Conservation (phyloP, 176 grass and related monocot species). For the Saccharum officinarum region DNA sequence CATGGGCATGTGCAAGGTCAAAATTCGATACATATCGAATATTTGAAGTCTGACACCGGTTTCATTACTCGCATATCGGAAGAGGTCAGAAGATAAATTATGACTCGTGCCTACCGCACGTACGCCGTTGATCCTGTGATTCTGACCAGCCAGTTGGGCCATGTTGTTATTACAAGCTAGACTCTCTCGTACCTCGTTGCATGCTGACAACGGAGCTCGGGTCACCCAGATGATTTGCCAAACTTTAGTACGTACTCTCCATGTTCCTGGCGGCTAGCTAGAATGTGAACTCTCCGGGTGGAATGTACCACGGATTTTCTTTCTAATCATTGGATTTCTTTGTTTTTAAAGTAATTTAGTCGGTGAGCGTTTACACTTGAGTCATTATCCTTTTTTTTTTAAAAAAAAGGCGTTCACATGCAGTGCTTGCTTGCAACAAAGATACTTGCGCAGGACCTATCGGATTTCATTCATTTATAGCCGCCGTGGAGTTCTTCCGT, state of each 20-base stretch:
- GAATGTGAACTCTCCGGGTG: background rate
- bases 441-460: background rate
- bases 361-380: background rate
- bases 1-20: background rate
- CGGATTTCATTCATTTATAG: background rate
- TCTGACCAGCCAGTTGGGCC: constrained; percentile 1
- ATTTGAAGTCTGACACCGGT: constrained; percentile 10
- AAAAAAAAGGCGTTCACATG: background rate
- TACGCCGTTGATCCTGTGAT: background rate
- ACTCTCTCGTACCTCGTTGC: background rate
- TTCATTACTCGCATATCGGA: background rate
- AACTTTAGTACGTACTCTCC: background rate
- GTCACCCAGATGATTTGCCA: background rate
- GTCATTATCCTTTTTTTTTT: background rate
- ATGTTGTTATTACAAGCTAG: background rate
- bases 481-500: background rate
- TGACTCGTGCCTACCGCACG: background rate
- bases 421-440: background rate
- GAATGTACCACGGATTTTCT: background rate
- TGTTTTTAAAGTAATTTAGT: background rate
- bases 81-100: constrained; percentile 23
- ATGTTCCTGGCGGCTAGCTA: background rate
- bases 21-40: background rate
- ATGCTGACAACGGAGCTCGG: background rate
- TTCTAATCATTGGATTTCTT: background rate